A percentile compares a stretch with the other conserved stretches of the same genome.
Evolutionary conservation across 805 yeast species (phyloP).

Genomic region (Suhomyces canberraensis): DNA sequence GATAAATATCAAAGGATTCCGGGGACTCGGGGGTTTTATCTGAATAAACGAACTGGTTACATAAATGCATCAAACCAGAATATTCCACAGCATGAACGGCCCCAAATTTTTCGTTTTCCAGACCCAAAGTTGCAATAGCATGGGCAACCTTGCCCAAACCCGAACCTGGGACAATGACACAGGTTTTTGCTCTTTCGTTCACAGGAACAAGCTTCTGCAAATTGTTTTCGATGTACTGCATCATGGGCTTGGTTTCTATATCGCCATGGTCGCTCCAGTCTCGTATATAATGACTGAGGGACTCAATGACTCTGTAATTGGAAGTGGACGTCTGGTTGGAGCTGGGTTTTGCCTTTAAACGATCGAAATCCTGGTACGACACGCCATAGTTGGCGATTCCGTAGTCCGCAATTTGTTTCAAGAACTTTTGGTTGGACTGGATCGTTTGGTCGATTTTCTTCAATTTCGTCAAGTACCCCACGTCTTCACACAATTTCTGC

Average conservation of each 20-base stretch:
- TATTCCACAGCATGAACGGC: constrained; percentile 72
- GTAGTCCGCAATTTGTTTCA: constrained; percentile 45
- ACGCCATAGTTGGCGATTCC: constrained; percentile 45
- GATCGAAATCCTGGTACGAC: constrained; percentile 30
- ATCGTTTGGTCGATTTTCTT: constrained; percentile 46
- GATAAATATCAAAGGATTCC: constrained; percentile 27
- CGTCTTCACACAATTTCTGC: constrained; percentile 48
- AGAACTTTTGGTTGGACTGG: constrained; percentile 44
- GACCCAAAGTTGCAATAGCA: constrained; percentile 42
- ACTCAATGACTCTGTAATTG: constrained; percentile 54
- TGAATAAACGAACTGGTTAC: constrained; percentile 56
- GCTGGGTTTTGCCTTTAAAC: constrained; percentile 1
- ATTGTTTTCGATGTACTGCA: constrained; percentile 48
- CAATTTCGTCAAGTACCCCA: constrained; percentile 56
- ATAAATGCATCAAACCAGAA: constrained; percentile 71
- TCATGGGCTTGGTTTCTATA: constrained; percentile 51
- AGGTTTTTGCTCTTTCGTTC: constrained; percentile 34
- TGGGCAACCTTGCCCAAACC: constrained; percentile 81
- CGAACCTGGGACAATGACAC: constrained; percentile 79
- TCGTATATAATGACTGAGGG: constrained; percentile 70
- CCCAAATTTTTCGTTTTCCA: constrained; percentile 26
- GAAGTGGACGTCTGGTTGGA: constrained; percentile 12
- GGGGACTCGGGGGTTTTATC: background rate
- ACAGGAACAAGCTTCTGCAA: constrained; percentile 29
- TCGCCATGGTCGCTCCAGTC: constrained; percentile 65